Percentiles rank a stretch among this genome's conserved stretches.
Conservation (phyloP, 2,329 filamentous ascomycete species). For the Colletotrichum somersetense region DNA sequence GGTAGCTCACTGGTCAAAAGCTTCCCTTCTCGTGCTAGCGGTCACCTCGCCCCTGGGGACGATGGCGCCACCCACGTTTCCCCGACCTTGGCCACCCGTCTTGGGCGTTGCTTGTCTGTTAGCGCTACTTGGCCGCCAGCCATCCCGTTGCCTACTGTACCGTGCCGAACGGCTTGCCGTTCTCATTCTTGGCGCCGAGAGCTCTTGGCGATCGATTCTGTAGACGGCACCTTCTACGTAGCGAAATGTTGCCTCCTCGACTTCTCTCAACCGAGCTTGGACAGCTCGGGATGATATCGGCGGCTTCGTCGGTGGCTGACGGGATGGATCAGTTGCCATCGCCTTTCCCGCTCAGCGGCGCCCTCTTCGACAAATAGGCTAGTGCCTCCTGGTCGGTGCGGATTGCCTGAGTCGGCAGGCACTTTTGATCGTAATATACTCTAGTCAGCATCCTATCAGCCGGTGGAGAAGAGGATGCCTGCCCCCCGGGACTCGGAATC, state of each 20-base stretch:
- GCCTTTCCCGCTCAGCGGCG: conserved; percentile 1
- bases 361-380: not conserved
- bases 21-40: not conserved
- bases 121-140: conserved; percentile 21
- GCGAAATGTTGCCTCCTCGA: not conserved
- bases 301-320: conserved; percentile 1
- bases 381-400: not conserved
- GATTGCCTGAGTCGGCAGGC: not conserved
- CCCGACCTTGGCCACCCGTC: conserved; percentile 36
- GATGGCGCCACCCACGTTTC: conserved; percentile 4
- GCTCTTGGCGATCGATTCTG: conserved; percentile 36
- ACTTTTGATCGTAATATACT: conserved; percentile 13
- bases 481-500: conserved; percentile 18
- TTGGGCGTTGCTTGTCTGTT: conserved; percentile 32
- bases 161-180: conserved; percentile 1
- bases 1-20: not conserved
- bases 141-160: conserved; percentile 12
- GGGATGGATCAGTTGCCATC: conserved; percentile 27
- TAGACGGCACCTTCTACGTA: conserved; percentile 14
- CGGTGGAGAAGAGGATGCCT: conserved; percentile 26
- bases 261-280: not conserved
- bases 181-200: conserved; percentile 31
- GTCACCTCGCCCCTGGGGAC: not conserved
- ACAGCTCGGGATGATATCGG: not conserved
- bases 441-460: conserved; percentile 36